Evolutionary conservation across 164 flowering plant species (phyloP), one percentile per base, ranked within the genome.

Genomic region (Euptelea pleiosperma): DNA sequence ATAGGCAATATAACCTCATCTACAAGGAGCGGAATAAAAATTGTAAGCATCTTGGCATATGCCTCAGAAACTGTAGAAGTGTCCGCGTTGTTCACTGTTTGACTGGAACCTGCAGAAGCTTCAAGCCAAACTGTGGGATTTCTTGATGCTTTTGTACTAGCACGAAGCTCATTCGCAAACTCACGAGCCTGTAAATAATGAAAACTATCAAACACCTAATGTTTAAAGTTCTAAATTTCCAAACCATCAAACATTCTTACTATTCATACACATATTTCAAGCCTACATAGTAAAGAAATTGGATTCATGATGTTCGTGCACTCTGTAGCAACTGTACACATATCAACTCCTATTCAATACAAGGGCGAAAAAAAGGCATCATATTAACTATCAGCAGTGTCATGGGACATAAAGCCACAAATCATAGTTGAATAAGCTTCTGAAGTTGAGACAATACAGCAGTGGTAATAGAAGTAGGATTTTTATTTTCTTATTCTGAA

Each of bases 161-260:
- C 96, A 78, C 97, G 97, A 65, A 93, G 96, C 65, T 93, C 99
- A 84, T 90, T 93, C 55, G 99, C 96, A 81, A 88, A 93, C 61
- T 93, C 99, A 35, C 99, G 97, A 64, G 97, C 99, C 99, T 93
- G 77, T 34, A 65, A 37, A 52, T 55, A 50, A 63, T 55, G 28
- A 43, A 70, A 56, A 51, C 14, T 33, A 42, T 70, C 49, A 61
- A 24, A 54, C 15, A 42, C 33, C 24, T 33, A 28, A 26, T n/a
- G 45, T n/a, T 24, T n/a, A n/a, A n/a, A n/a, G n/a, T n/a, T n/a
- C n/a, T n/a, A n/a, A n/a, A n/a, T n/a, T n/a, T n/a, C n/a, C n/a
- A n/a, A n/a, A n/a, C n/a, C n/a, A n/a, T n/a, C n/a, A n/a, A n/a
- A n/a, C n/a, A n/a, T n/a, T n/a, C n/a, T n/a, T n/a, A n/a, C n/a